Conservation (phyloP, 495 filamentous ascomycete species). For the Penicillium odoratum region DNA sequence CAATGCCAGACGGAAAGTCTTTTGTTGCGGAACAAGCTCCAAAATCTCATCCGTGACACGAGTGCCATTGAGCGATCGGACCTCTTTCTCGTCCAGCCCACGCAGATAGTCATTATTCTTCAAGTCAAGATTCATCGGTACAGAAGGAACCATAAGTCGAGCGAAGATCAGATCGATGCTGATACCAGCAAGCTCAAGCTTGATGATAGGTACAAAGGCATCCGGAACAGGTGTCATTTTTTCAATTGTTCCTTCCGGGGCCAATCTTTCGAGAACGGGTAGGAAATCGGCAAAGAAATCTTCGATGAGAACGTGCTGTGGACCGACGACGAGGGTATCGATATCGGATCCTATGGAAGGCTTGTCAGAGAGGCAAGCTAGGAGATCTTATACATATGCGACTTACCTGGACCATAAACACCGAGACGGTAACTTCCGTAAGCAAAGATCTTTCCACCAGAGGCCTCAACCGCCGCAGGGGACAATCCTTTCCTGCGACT, state of each 20-base stretch:
- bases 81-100: constrained; percentile 80
- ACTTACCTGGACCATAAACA: constrained; percentile 81
- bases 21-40: constrained; percentile 81
- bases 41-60: constrained; percentile 91
- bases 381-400: neutral
- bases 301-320: constrained; percentile 78
- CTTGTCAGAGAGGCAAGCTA: constrained; percentile 7
- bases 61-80: constrained; percentile 89
- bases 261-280: constrained; percentile 68
- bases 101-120: constrained; percentile 81
- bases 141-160: constrained; percentile 66
- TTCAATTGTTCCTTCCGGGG: constrained; percentile 71
- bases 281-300: constrained; percentile 94
- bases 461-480: constrained; percentile 70
- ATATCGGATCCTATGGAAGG: constrained; percentile 79
- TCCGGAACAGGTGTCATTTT: constrained; percentile 86
- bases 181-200: constrained; percentile 84
- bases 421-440: constrained; percentile 94
- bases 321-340: constrained; percentile 89
- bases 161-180: constrained; percentile 95
- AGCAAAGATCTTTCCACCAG: constrained; percentile 88
- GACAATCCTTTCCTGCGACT: constrained; percentile 74
- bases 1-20: constrained; percentile 82
- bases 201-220: constrained; percentile 94
- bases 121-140: constrained; percentile 71